Evolutionary conservation across 805 yeast genomes (phyloP).

Genomic region (Candida boidinii): DNA sequence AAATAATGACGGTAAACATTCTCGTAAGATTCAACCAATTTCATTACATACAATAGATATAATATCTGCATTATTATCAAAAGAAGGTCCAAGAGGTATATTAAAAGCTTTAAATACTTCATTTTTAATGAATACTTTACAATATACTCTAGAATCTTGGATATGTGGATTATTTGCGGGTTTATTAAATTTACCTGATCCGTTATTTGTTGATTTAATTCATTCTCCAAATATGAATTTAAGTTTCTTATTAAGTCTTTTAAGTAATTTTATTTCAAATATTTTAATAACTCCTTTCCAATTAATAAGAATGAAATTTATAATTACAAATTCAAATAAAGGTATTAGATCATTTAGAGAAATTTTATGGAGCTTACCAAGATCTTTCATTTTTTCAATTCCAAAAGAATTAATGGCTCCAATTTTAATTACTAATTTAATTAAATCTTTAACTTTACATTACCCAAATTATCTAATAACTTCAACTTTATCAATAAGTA

Average conservation of each 20-base stretch:
- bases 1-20: not conserved
- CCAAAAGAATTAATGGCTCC: slow-evolving; percentile 61
- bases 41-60: slow-evolving; percentile 59
- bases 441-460: slow-evolving; percentile 19
- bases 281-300: slow-evolving; percentile 73
- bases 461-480: slow-evolving; percentile 48
- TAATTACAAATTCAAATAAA: slow-evolving; percentile 43
- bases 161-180: slow-evolving; percentile 83
- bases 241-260: slow-evolving; percentile 58
- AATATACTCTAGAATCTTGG: slow-evolving; percentile 83
- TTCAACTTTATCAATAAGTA: slow-evolving; percentile 58
- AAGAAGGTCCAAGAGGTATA: slow-evolving; percentile 63
- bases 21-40: slow-evolving; percentile 38
- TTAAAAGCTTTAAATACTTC: slow-evolving; percentile 74
- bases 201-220: slow-evolving; percentile 71
- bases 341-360: slow-evolving; percentile 63
- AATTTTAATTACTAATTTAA: slow-evolving; percentile 32
- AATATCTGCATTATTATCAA: slow-evolving; percentile 53
- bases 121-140: slow-evolving; percentile 66
- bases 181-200: slow-evolving; percentile 76
- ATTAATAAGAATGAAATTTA: slow-evolving; percentile 67
- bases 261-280: slow-evolving; percentile 68
- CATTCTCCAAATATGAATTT: slow-evolving; percentile 71
- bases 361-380: slow-evolving; percentile 43
- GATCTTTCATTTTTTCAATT: slow-evolving; percentile 28